Conservation (phyloP, 768 basidiomycete genomes). For the Amanita phalloides region DNA sequence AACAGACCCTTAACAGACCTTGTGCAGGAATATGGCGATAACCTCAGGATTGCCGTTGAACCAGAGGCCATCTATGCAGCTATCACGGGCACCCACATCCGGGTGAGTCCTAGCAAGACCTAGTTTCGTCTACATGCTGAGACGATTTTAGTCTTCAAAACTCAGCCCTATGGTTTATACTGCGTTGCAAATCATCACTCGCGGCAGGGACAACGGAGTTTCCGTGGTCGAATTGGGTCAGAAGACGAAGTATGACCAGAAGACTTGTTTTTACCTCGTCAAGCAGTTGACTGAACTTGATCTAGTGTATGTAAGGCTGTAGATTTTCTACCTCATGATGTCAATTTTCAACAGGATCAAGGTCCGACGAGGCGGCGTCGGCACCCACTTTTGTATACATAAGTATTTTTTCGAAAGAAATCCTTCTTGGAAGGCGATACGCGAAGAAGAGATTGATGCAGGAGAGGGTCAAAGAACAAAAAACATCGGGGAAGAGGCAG, state of each 20-base stretch:
- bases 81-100: slow-evolving; percentile 77
- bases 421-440: slow-evolving; percentile 66
- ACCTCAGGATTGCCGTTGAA: slow-evolving; percentile 65
- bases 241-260: slow-evolving; percentile 77
- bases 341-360: slow-evolving; percentile 40
- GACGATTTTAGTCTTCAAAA: slow-evolving; percentile 49
- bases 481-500: slow-evolving; percentile 21
- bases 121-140: slow-evolving; percentile 4
- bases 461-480: slow-evolving; percentile 20
- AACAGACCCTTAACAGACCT: slow-evolving; percentile 47
- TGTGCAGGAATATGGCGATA: slow-evolving; percentile 43
- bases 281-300: slow-evolving; percentile 64
- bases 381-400: slow-evolving; percentile 72
- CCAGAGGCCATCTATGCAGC: slow-evolving; percentile 66
- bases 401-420: slow-evolving; percentile 75
- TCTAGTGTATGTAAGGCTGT: slow-evolving; percentile 44
- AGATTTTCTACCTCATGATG: background rate
- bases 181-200: slow-evolving; percentile 75
- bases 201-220: slow-evolving; percentile 67
- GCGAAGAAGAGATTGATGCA: slow-evolving; percentile 54
- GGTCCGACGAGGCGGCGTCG: slow-evolving; percentile 66
- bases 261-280: slow-evolving; percentile 82
- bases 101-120: slow-evolving; percentile 36
- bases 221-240: slow-evolving; percentile 72
- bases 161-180: slow-evolving; percentile 81